A percentile compares a stretch with the other conserved stretches of the same genome.
These are phyloP conservation scores for Penicillium sp. DNA, from an alignment of 2,329 filamentous ascomycete species.

Conservation along the genomic window DNA sequence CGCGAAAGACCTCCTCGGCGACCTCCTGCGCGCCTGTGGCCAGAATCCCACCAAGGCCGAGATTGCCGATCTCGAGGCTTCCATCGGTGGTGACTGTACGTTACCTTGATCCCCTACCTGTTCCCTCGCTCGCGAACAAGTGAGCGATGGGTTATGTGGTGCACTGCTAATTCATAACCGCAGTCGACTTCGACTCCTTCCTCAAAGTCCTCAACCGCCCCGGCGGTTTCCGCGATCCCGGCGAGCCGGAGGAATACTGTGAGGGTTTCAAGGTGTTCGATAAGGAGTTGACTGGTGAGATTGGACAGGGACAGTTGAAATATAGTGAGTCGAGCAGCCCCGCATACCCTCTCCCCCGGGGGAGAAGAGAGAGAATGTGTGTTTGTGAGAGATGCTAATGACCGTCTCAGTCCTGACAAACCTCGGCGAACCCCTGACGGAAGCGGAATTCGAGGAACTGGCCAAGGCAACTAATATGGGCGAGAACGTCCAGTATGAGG, in stretches of 20 bases:
- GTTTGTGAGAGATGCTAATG: constrained; percentile 1
- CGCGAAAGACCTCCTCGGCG: constrained; percentile 81
- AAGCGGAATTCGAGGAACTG: constrained; percentile 98
- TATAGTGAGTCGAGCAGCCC: constrained; percentile 62
- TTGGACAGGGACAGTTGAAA: constrained; percentile 95
- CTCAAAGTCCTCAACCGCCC: constrained; percentile 95
- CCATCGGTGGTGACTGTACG: constrained; percentile 88
- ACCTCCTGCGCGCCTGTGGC: constrained; percentile 92
- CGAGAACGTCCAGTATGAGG: constrained; percentile 93
- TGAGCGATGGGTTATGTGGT: not conserved
- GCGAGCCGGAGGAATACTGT: constrained; percentile 97
- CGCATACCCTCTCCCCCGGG: too few species aligned
- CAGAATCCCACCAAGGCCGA: constrained; percentile 96
- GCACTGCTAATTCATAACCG: constrained; percentile 4
- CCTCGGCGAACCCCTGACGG: constrained; percentile 98
- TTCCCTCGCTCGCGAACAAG: too few species aligned
- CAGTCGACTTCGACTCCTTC: constrained; percentile 98
- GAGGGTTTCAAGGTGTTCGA: constrained; percentile 99
- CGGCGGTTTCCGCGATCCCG: constrained; percentile 96
- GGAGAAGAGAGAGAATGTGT: not conserved
- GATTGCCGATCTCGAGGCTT: constrained; percentile 90
- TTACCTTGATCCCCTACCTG: too few species aligned
- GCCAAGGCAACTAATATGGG: constrained; percentile 97
- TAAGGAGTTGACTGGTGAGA: constrained; percentile 98
- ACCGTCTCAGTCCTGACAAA: constrained; percentile 78